Percentiles rank a stretch among this genome's conserved stretches.
phyloP scores from a whole-genome alignment of 495 filamentous ascomycete species.

The Aspergillus conjunctus region DNA sequence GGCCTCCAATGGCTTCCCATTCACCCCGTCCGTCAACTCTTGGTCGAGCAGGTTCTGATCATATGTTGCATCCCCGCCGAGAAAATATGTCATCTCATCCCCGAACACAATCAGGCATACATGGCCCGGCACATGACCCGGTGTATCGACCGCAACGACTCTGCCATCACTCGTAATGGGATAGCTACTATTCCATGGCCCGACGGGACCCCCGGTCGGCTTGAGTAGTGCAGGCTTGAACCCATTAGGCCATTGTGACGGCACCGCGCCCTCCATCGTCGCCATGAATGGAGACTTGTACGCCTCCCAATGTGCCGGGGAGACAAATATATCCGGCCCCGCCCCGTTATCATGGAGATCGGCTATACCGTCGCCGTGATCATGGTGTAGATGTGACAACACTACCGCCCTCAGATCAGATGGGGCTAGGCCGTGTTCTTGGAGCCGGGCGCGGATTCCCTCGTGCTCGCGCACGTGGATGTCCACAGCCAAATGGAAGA shows the following conservation, averaged over 20 bases:
- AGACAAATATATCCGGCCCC: neutral
- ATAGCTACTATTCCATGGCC: neutral
- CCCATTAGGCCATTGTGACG: neutral
- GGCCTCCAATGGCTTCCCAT: neutral
- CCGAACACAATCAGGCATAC: neutral
- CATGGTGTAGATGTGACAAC: neutral
- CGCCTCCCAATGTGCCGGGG: neutral
- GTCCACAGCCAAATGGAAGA: no score
- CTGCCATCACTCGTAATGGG: neutral
- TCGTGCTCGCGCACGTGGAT: neutral
- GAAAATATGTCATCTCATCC: neutral
- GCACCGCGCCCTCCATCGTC: neutral
- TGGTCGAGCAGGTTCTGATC: neutral
- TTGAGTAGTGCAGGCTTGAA: neutral
- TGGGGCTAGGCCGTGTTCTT: neutral
- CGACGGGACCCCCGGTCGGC: neutral
- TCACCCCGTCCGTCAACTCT: neutral
- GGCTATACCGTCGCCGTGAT: neutral
- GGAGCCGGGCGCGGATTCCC: neutral
- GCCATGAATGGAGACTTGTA: neutral
- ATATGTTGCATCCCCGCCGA: neutral
- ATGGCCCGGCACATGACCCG: neutral
- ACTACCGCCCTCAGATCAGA: neutral
- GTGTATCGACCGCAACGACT: neutral
- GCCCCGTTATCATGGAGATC: no score